A percentile compares a stretch with the other conserved stretches of the same genome.
Conservation (phyloP, 306 rosid genomes). For the Vigna radiata region DNA sequence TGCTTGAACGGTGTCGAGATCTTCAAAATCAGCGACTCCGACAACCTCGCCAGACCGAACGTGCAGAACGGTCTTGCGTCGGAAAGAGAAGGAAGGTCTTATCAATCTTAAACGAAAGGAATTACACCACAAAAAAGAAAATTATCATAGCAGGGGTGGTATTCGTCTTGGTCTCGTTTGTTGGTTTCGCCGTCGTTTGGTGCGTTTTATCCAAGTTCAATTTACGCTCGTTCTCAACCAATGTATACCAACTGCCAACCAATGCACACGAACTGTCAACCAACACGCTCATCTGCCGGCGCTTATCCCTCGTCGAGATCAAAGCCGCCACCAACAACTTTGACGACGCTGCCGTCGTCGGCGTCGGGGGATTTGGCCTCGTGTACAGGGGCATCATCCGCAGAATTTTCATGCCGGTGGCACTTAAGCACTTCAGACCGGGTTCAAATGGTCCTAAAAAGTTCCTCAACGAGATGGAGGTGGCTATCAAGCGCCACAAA, state of each 20-base stretch:
- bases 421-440: too few species aligned
- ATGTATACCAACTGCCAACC: background rate
- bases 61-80: background rate
- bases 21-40: conserved; percentile 50
- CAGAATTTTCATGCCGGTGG: conserved; percentile 22
- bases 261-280: background rate
- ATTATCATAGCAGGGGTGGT: background rate
- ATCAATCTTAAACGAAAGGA: background rate
- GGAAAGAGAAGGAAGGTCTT: too few species aligned
- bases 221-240: conserved; percentile 39
- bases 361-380: conserved; percentile 56
- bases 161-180: background rate
- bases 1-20: conserved; percentile 61
- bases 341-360: conserved; percentile 40
- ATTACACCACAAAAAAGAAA: background rate
- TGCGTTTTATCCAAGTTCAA: conserved; percentile 7
- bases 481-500: conserved; percentile 54
- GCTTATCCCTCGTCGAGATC: conserved; percentile 44
- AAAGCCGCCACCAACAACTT: conserved; percentile 51
- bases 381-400: conserved; percentile 59
- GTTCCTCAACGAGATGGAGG: too few species aligned
- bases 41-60: conserved; percentile 50
- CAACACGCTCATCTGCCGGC: conserved; percentile 22
- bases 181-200: background rate
- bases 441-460: too few species aligned